phyloP scores from a whole-genome alignment of 345 rosid genomes.

The Gossypium arboreum region DNA sequence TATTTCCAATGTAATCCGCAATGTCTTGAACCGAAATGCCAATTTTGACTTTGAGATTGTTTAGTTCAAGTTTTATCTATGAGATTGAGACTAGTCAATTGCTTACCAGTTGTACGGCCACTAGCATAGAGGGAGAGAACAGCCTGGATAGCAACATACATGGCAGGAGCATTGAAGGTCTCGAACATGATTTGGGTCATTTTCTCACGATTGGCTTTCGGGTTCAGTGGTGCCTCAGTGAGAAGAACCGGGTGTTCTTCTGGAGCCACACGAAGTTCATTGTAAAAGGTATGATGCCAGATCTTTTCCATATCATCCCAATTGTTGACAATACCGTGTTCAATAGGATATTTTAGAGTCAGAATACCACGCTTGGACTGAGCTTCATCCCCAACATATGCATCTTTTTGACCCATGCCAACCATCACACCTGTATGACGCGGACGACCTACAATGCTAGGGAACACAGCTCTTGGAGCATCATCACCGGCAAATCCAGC shows the following conservation, averaged over 20 bases:
- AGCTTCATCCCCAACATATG: slow-evolving; percentile 66
- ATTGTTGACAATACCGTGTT: slow-evolving; percentile 61
- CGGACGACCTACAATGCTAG: slow-evolving; percentile 66
- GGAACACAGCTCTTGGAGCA: slow-evolving; percentile 73
- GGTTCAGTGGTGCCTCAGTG: slow-evolving; percentile 66
- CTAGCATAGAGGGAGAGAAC: slow-evolving; percentile 69
- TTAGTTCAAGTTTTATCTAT: background rate
- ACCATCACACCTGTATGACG: slow-evolving; percentile 70
- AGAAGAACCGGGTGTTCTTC: slow-evolving; percentile 66
- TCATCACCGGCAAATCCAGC: slow-evolving; percentile 75
- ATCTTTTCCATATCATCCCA: slow-evolving; percentile 76
- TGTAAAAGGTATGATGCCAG: slow-evolving; percentile 65
- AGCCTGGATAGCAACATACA: slow-evolving; percentile 70
- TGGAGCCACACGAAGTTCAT: slow-evolving; percentile 59
- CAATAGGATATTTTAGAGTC: slow-evolving; percentile 62
- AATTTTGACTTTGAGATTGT: background rate
- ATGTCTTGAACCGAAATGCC: background rate
- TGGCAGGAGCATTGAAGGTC: slow-evolving; percentile 60
- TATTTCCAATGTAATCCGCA: background rate
- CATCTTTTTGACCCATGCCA: slow-evolving; percentile 65
- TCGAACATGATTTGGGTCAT: slow-evolving; percentile 70
- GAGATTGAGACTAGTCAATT: slow-evolving; percentile 12
- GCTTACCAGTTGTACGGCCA: slow-evolving; percentile 66
- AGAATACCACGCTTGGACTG: slow-evolving; percentile 69
- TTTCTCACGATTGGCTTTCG: slow-evolving; percentile 61